Evolutionary conservation across 2,329 filamentous ascomycete species (phyloP).

Genomic region (Ploettnerulaceae sp.): DNA sequence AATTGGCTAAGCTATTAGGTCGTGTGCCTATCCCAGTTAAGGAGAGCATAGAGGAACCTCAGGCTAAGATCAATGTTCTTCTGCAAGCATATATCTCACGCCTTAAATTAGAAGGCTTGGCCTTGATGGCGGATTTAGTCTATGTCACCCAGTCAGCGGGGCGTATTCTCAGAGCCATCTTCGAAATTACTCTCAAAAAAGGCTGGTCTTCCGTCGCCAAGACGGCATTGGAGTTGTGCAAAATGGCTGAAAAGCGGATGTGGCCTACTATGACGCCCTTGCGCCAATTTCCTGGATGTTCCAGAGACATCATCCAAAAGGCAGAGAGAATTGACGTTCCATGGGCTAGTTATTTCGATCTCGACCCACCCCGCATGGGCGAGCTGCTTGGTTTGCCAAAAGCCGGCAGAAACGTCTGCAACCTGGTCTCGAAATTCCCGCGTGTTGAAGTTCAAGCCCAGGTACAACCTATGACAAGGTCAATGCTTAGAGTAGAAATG

Average conservation of each 20-base stretch:
- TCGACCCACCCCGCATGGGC: conserved; percentile 94
- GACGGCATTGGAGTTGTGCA: conserved; percentile 88
- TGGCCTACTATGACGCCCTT: conserved; percentile 98
- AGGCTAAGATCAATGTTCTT: conserved; percentile 96
- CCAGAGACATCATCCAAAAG: conserved; percentile 83
- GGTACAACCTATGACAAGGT: conserved; percentile 90
- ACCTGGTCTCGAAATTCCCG: conserved; percentile 86
- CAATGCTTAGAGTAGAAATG: conserved; percentile 84
- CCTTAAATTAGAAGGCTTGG: conserved; percentile 87
- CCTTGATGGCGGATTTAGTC: conserved; percentile 96
- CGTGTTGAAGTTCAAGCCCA: conserved; percentile 88
- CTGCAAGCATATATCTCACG: conserved; percentile 95
- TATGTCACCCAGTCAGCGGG: conserved; percentile 98
- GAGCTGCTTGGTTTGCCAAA: conserved; percentile 88
- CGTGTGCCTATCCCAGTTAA: conserved; percentile 95
- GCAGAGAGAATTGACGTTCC: conserved; percentile 91
- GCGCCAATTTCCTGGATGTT: conserved; percentile 79
- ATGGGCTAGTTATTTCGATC: conserved; percentile 90
- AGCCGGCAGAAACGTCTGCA: conserved; percentile 79
- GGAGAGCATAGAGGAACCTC: conserved; percentile 92
- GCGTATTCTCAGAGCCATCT: conserved; percentile 89
- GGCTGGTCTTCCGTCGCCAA: conserved; percentile 93
- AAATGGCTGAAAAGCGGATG: conserved; percentile 99
- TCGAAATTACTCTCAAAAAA: conserved; percentile 96
- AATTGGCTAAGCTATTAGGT: conserved; percentile 84